Base-by-base conservation (phyloP, 1,139 yeast genomes). In the Zygosaccharomyces sapae region DNA sequence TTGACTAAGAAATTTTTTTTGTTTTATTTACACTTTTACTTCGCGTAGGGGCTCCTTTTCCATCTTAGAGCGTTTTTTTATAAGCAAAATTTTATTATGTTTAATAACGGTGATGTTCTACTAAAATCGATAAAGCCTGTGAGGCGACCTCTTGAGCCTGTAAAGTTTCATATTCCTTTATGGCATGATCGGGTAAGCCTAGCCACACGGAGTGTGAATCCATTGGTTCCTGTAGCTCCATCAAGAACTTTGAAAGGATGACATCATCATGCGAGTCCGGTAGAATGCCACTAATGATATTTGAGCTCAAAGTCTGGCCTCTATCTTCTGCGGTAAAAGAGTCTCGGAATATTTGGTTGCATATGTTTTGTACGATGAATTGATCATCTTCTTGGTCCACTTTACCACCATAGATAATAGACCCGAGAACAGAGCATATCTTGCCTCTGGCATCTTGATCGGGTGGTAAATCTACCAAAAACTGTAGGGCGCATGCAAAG, bases 321-420 rank as follows among this genome's bases (percentile, higher is more conserved):
- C 13, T 16, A n/a, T 30, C 20, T 6, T 18, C 13, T 13, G 38
- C 22, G 12, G 38, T 13, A 4, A 27, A 27, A 19, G 39, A 20
- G 13, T 38, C 41, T 13, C 33, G 34, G 36, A 55, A 53, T 33
- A 55, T 27, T 22, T 42, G 42, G 9, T 43, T 13, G 30, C 49
- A 48, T 9, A 51, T 30, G 2, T 31, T 20, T 30, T 46, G 33
- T 20, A 52, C 29, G 12, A 48, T 41, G 9, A 54, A 38, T 9
- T 59, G 54, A 63, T 87, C 96, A 0, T 63, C 57, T 0, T 44
- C 55, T 39, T 69, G 62, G 49, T 80, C 82, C 38, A 86, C 69
- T 63, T 85, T 85, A 19, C 94, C 94, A 10, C 95, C 95, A 59
- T 87, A 87, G 1, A 80, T 72, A 9, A 84, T 73, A 2, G 72